Evolutionary conservation across 768 basidiomycete species (phyloP).

Genomic region (Lentinus brumalis): DNA sequence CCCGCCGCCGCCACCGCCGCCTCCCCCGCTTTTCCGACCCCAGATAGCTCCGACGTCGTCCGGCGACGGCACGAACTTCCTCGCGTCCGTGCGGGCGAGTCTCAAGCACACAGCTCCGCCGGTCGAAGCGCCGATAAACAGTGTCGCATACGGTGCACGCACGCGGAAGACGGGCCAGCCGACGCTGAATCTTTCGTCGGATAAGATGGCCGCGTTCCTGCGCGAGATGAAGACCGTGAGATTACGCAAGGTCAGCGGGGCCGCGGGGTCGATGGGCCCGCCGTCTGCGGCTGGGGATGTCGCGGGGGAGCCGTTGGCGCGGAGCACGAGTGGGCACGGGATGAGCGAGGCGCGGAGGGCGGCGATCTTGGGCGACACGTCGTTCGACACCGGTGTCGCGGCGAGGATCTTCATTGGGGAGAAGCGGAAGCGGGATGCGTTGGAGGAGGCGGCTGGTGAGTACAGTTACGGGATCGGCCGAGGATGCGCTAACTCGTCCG

Average conservation of each 20-base stretch:
- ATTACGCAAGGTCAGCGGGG: conserved; percentile 56
- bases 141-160: conserved; percentile 32
- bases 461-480: background rate
- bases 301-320: background rate
- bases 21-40: conserved; percentile 27
- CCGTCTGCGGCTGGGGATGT: conserved; percentile 3
- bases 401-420: conserved; percentile 21
- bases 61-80: conserved; percentile 40
- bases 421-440: conserved; percentile 24
- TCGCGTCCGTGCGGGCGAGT: conserved; percentile 64
- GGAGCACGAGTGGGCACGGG: conserved; percentile 9
- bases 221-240: conserved; percentile 78
- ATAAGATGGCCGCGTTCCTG: conserved; percentile 83
- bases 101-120: conserved; percentile 60
- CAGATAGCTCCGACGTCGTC: conserved; percentile 15
- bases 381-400: conserved; percentile 20
- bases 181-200: conserved; percentile 71
- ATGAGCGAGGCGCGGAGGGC: conserved; percentile 19
- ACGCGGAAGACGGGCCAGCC: conserved; percentile 56
- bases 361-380: conserved; percentile 20
- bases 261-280: conserved; percentile 23
- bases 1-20: conserved; percentile 44
- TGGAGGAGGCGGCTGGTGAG: conserved; percentile 6
- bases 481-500: background rate
- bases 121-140: conserved; percentile 69